Evolutionary conservation across 2,329 filamentous ascomycete genomes (phyloP).

Genomic region (Curvularia sp.): DNA sequence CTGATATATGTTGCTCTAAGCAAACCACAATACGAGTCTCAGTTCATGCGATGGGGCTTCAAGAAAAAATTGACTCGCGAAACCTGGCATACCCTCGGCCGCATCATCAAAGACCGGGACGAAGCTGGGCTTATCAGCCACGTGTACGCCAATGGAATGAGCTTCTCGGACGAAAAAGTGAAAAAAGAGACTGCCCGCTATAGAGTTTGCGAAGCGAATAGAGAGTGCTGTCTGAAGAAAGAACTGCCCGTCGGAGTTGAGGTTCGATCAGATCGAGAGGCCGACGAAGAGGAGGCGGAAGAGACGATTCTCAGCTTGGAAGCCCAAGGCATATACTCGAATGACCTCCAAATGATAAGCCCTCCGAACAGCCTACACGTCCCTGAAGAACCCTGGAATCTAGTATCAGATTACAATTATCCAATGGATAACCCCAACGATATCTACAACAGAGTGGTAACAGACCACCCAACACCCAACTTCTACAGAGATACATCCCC

Average conservation of each 20-base stretch:
- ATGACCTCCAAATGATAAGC: too few species aligned
- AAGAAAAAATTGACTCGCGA: constrained; percentile 30
- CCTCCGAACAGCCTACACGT: too few species aligned
- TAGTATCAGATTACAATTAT: too few species aligned
- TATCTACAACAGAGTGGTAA: background rate
- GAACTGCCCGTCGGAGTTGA: background rate
- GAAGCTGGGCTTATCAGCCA: background rate
- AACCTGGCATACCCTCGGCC: constrained; percentile 28
- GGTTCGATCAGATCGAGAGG: background rate
- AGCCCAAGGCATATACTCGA: background rate
- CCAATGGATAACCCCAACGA: background rate
- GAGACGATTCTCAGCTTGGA: background rate
- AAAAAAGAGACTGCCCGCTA: constrained; percentile 4
- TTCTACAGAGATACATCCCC: background rate
- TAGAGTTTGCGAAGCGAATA: background rate
- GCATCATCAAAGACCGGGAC: constrained; percentile 25
- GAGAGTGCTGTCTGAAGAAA: background rate
- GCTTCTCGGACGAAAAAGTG: background rate
- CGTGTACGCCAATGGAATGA: background rate
- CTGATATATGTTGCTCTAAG: constrained; percentile 14
- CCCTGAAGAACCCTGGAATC: background rate
- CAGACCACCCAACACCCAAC: background rate
- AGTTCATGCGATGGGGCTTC: constrained; percentile 36
- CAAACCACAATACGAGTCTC: constrained; percentile 31
- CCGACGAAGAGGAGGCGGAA: background rate